Base-by-base conservation (phyloP, 805 yeast genomes). In the Danielia reshetovae region DNA sequence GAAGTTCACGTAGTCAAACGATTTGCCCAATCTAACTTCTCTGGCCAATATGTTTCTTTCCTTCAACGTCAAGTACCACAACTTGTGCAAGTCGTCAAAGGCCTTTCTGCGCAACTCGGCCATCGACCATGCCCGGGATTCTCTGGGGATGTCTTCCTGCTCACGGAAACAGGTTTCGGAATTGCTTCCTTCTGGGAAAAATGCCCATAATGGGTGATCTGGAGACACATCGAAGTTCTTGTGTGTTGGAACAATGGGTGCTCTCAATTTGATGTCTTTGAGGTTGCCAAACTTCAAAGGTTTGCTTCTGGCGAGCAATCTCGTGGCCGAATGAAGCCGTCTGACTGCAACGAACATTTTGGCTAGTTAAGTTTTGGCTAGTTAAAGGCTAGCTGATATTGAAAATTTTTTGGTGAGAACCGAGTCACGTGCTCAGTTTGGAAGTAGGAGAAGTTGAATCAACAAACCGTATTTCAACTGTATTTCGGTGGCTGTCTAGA, bases 121-220 rank as follows among this genome's bases (percentile, higher is more conserved):
- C 35, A 88, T 70, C 5, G 82, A 64, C 98, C 98, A 93, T 4
- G 93, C 66, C 49, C 95, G 73, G 11, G 93, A 80, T 7, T 67
- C 62, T 18, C 59, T 54, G 23, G 64, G 63, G 32, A 74, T 66
- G 15, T 80, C 85, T 2, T 69, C 75, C 3, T 72, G 60, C 2
- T 68, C 55, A 48, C 97, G 74, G 40, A 84, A 62, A 40, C 79
- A 77, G 7, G 47, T 37, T 49, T 72, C 68, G 38, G 79, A 70
- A 25, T 84, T 73, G 44, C 57, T 55, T 4, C 69, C 72, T 4
- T 54, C 55, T 9, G 63, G 59, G 65, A 90, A 93, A 57, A 93
- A 93, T 50, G 85, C 89, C 96, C 96, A 93, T 44, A 93, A 70
- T 19, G 97, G 98, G 61, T 93, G 98, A 56, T 83, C 84, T 4